Conservation (phyloP, 78 protist species). For the Dictyostelium capitatum region DNA sequence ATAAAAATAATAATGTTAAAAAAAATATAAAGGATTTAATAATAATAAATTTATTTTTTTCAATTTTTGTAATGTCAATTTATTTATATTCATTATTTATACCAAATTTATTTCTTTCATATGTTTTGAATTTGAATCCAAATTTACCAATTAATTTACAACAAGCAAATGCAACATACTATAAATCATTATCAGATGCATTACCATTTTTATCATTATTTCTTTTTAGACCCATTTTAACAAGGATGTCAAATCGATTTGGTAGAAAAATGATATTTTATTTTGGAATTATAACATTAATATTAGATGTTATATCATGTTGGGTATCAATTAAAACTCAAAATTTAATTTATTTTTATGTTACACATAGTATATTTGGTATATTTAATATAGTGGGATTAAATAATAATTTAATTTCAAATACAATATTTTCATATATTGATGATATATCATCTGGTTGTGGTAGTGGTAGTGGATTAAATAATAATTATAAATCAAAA, state of each 20-base stretch:
- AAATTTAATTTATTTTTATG: not conserved
- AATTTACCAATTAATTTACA: not conserved
- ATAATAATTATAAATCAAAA: not conserved
- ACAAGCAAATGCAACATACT: slow-evolving; percentile 2
- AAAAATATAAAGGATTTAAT: too few species aligned
- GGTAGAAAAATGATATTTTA: not conserved
- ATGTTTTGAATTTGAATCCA: slow-evolving; percentile 25
- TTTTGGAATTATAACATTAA: not conserved
- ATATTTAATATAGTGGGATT: not conserved
- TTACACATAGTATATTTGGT: not conserved
- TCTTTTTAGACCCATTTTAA: too few species aligned
- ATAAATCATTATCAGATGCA: slow-evolving; percentile 23
- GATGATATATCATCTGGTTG: not conserved
- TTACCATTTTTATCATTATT: slow-evolving; percentile 20
- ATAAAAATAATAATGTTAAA: too few species aligned
- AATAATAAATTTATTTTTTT: not conserved
- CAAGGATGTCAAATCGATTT: not conserved
- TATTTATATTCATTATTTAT: not conserved
- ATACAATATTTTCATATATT: not conserved
- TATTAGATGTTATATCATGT: slow-evolving; percentile 1
- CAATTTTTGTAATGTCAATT: not conserved
- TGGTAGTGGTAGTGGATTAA: too few species aligned
- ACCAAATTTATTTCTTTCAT: not conserved
- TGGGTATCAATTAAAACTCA: not conserved
- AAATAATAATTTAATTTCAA: too few species aligned